Evolutionary conservation across 2,329 filamentous ascomycete genomes (phyloP), one percentile per base, ranked within the genome.

Genomic region (Graphiopsis chlorocephala): DNA sequence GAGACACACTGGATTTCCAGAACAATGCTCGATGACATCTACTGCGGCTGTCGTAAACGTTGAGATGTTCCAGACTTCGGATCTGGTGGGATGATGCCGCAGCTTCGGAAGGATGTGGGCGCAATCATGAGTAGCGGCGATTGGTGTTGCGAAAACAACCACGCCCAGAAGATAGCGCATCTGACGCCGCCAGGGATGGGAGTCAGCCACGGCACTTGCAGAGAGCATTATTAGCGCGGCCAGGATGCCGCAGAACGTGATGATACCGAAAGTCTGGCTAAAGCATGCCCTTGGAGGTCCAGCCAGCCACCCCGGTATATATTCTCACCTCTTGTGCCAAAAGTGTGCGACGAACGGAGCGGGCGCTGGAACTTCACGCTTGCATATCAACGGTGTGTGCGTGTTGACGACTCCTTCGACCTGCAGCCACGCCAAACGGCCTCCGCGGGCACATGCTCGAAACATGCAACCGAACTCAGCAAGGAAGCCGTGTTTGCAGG

Each of bases 211-310:
- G 55, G 55, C 55, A 58, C 55, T 45, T 42, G 55, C 53, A 57
- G 53, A 38, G 11, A 35, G 52, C 52, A 23, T n/a, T 15, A 20
- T 58, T 58, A 58, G 55, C 33, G 35, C 35, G n/a, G 15, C 33
- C 55, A 26, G 55, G 33, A 17, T 58, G 33, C 55, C n/a, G 29
- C 28, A 33, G 52, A 31, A 56, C 52, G 29, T 23, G 23, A 35
- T 23, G n/a, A 35, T 61, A 61, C 58, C 58, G 58, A 61, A 61
- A 50, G 58, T 31, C 45, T 35, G 58, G 58, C 58, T 50, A 61
- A 60, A 50, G 45, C 35, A 10, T 28, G 55, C 31, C 55, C 33
- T 58, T 28, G 3, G 17, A 26, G 47, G 47, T 28, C 26, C 12
- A 17, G 23, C 47, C 23, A 55, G 50, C 28, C 50, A 55, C 28